Evolutionary conservation across 768 basidiomycete species (phyloP), one percentile per base, ranked within the genome.

Genomic region (Leccinum uliginosum): DNA sequence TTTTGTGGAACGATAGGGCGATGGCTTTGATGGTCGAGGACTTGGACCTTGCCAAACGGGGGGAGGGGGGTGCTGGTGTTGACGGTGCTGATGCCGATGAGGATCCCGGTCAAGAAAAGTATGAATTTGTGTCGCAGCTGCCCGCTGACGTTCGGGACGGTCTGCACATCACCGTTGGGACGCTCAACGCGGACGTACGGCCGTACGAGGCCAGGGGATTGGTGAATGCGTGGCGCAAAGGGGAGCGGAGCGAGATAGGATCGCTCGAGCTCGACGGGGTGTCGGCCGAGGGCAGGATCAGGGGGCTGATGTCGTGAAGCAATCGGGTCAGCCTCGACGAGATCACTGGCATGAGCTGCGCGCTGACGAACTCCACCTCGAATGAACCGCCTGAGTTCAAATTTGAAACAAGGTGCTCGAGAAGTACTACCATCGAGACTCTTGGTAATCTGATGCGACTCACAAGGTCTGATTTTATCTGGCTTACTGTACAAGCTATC

Each of bases 131-230:
- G 7, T 69, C 72, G 14, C 53, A 60, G 35, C 63, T 92, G 15
- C 74, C 80, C 0, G 67, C 75, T 6, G 76, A 80, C 12, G 61
- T 87, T 11, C 75, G 74, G 54, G 63, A 73, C 6, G 58, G 81
- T 56, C 70, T 95, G 64, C 97, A 98, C 67, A 81, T 98, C 54
- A 98, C 97, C 0, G 85, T 98, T 6, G 97, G 91, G 8, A 95
- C 91, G 15, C 64, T 67, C 50, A 66, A 78, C 43, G 67, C 69
- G 11, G 73, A 73, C 8, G 75, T 94, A 3, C 56, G 65, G 0
- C 77, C 91, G 3, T 80, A 89, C 23, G 92, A 95, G 73, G 91
- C 85, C 15, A 86, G 75, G 71, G 73, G 53, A 0, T 64, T 98
- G 50, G 86, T 94, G 8, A 73, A 82, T 59, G 67, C 54, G 1